Evolutionary conservation across 352 stramenopile genomes (phyloP).

Genomic region (Aphanomyces invadans): DNA sequence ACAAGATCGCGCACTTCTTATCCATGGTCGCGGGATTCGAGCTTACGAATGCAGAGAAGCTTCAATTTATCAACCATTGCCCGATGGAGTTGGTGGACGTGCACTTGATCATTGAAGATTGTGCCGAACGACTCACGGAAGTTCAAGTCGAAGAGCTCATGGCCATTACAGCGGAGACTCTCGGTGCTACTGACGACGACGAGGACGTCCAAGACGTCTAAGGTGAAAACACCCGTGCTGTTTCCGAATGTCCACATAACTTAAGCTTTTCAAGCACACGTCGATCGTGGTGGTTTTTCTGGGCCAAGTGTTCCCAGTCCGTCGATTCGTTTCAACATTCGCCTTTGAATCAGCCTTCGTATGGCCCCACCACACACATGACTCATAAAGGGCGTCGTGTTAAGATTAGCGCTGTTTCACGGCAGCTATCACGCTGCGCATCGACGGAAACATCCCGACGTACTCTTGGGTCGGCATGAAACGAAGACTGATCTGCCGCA

Average conservation of each 20-base stretch:
- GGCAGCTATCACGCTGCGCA: slow-evolving; percentile 31
- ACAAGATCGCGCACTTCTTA: slow-evolving; percentile 53
- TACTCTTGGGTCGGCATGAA: slow-evolving; percentile 83
- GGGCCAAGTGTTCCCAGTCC: no score
- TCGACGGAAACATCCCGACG: slow-evolving; percentile 82
- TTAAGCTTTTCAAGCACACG: neutral
- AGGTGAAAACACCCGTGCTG: neutral
- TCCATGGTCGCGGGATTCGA: slow-evolving; percentile 40
- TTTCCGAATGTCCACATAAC: neutral
- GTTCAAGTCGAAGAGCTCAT: slow-evolving; percentile 69
- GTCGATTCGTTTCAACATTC: no score
- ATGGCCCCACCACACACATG: slow-evolving; percentile 17
- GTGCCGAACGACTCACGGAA: slow-evolving; percentile 64
- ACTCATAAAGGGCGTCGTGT: slow-evolving; percentile 33
- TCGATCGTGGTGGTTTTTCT: no score
- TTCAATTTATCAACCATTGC: slow-evolving; percentile 82
- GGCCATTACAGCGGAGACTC: slow-evolving; percentile 54
- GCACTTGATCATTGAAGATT: slow-evolving; percentile 80
- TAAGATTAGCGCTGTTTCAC: slow-evolving; percentile 11
- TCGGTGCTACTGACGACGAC: slow-evolving; percentile 35
- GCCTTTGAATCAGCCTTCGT: neutral
- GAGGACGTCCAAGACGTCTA: slow-evolving; percentile 27
- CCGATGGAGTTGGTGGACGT: slow-evolving; percentile 77
- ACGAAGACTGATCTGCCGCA: slow-evolving; percentile 83
- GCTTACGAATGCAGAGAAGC: slow-evolving; percentile 61